Evolutionary conservation across 108 stramenopile species (phyloP).

Genomic region (Mediolabrus comicus): DNA sequence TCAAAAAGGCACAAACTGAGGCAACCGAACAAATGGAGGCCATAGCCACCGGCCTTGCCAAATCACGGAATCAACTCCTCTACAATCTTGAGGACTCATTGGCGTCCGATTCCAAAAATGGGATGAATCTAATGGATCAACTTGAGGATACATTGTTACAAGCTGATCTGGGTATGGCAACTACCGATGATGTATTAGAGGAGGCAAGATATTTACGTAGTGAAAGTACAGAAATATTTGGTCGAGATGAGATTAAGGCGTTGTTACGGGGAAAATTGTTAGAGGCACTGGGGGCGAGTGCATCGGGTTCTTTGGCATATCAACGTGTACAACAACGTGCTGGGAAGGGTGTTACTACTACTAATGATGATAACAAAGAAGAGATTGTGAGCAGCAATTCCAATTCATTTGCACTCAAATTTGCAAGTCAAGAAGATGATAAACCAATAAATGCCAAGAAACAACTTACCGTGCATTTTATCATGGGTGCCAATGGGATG

Average conservation of each 20-base stretch:
- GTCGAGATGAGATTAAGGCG: conserved; percentile 71
- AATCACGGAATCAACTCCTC: conserved; percentile 69
- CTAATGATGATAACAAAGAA: background rate
- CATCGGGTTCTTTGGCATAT: conserved; percentile 1
- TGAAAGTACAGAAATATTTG: conserved; percentile 46
- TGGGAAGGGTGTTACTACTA: background rate
- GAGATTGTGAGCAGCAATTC: background rate
- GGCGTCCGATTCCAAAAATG: conserved; percentile 35
- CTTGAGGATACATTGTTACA: conserved; percentile 74
- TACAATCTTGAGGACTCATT: conserved; percentile 64
- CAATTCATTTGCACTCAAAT: conserved; percentile 59
- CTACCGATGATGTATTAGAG: conserved; percentile 72
- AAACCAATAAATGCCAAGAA: conserved; percentile 10
- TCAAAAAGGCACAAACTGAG: conserved; percentile 66
- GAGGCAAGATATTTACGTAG: conserved; percentile 70
- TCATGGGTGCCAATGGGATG: conserved; percentile 92
- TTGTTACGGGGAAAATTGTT: conserved; percentile 78
- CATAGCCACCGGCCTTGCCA: conserved; percentile 74
- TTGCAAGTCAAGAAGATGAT: conserved; percentile 33
- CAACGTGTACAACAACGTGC: conserved; percentile 3
- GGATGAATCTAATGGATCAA: conserved; percentile 60
- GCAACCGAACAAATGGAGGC: conserved; percentile 70
- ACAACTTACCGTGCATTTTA: conserved; percentile 70
- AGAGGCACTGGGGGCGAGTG: conserved; percentile 58
- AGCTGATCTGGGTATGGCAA: conserved; percentile 79